Base-by-base conservation (phyloP, 805 yeast species). In the Ogataea siamensis region DNA sequence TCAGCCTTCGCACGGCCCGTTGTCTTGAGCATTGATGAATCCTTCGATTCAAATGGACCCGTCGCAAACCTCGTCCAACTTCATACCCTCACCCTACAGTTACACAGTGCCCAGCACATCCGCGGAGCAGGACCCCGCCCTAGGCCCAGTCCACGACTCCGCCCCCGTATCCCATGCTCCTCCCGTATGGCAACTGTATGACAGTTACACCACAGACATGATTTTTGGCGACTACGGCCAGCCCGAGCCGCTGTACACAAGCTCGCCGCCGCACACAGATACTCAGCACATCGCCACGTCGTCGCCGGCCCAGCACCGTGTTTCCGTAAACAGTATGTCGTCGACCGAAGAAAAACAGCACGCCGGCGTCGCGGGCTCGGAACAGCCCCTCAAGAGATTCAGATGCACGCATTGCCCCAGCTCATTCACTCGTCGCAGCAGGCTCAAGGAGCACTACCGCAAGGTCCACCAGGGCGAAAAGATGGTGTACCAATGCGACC, bases 371-470 rank as follows among this genome's bases (percentile, higher is more conserved):
- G 7, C 16, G n/a, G n/a, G 10, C 21, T n/a, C 31, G 9, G 31
- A 28, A 7, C 31, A 12, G 10, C 16, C 14, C 12, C n/a, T 16
- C 15, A 36, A 36, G 25, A 16, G 14, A 13, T 54, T 51, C 24
- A 40, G 42, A 29, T 54, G 59, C 46, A 31, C 25, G 13, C 12
- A 41, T n/a, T 55, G 60, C 29, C 14, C 45, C 9, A 42, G 49
- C 14, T 41, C 58, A 2, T 57, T 53, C 29, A 56, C 62, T 2
- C 39, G 61, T 14, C 55, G 56, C 10, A 49, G 53, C 20, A 44
- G 61, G 30, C 40, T 57, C 11, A 49, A 50, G 6, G 55, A 55
- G 34, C 62, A 57, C 28, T 33, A 34, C 1, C 45, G 39, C 23
- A 45, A 55, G 22, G 46, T 49, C 10, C 62, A 57, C 32, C 35